A percentile compares a stretch with the other conserved stretches of the same genome.
Conservation (phyloP, 176 grass and related monocot genomes). For the Aegilops longissima region DNA sequence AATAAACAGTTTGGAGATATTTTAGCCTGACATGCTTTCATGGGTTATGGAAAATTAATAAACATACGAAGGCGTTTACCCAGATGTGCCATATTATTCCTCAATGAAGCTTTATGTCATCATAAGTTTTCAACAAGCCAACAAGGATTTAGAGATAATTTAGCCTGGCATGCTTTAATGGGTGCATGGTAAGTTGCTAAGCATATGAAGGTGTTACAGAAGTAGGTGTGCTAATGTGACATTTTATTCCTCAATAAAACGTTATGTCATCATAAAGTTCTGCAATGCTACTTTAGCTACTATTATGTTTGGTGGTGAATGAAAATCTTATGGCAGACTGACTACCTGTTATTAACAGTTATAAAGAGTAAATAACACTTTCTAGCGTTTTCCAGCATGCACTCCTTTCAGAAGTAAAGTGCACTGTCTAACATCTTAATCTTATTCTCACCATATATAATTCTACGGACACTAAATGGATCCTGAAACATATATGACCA, state of each 20-base stretch:
- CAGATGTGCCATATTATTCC: slow-evolving; percentile 11
- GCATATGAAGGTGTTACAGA: slow-evolving; percentile 2
- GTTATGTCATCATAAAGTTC: slow-evolving; percentile 9
- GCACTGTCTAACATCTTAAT: background rate
- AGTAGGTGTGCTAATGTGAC: background rate
- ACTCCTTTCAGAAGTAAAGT: background rate
- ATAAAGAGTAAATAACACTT: background rate
- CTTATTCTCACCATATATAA: background rate
- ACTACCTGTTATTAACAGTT: background rate
- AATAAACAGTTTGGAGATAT: background rate
- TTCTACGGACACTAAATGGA: background rate
- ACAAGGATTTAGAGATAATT: slow-evolving; percentile 4
- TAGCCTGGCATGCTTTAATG: background rate
- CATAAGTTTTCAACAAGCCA: background rate
- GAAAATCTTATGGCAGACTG: background rate
- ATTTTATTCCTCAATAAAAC: background rate
- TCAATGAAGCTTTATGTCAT: slow-evolving; percentile 10
- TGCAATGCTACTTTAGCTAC: slow-evolving; percentile 3
- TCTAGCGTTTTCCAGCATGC: background rate
- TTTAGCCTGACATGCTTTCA: background rate
- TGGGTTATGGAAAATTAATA: background rate
- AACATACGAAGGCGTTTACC: background rate
- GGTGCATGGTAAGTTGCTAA: background rate
- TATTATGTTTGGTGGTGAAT: background rate
- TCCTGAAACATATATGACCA: background rate